A percentile compares a stretch with the other conserved stretches of the same genome.
Conservation (phyloP, 2,329 filamentous ascomycete species). For the Calonectria pseudoturangicola region DNA sequence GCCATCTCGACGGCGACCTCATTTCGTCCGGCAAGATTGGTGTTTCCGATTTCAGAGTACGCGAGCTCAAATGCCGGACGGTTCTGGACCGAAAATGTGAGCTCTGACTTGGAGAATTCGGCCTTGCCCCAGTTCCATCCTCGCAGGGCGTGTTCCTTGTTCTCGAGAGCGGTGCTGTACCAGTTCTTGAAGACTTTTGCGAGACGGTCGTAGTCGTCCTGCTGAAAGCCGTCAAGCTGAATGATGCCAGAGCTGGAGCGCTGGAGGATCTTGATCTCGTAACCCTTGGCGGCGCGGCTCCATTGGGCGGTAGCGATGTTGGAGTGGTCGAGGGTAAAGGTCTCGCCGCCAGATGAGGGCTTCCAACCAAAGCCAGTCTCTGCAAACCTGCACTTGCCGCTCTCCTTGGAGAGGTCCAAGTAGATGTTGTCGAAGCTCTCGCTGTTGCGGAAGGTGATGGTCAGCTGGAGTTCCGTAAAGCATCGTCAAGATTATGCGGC, state of each 20-base stretch:
- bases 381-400: constrained; percentile 94
- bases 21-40: constrained; percentile 97
- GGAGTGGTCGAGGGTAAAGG: constrained; percentile 92
- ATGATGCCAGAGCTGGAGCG: constrained; percentile 86
- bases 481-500: constrained; percentile 11
- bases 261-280: constrained; percentile 93
- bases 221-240: constrained; percentile 95
- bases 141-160: constrained; percentile 93
- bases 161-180: constrained; percentile 95
- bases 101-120: constrained; percentile 95
- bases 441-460: constrained; percentile 59
- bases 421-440: constrained; percentile 99
- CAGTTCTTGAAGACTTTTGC: constrained; percentile 97
- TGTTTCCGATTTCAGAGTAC: constrained; percentile 98
- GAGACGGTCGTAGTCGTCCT: constrained; percentile 94
- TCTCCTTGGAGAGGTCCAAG: constrained; percentile 94
- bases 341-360: constrained; percentile 88
- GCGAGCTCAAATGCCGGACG: constrained; percentile 97
- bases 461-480: constrained; percentile 43
- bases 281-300: constrained; percentile 94
- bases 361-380: constrained; percentile 98
- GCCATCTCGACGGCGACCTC: constrained; percentile 98
- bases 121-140: constrained; percentile 99
- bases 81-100: constrained; percentile 97
- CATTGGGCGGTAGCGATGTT: constrained; percentile 93